Percentiles rank a stretch among this genome's conserved stretches.
phyloP scores from a whole-genome alignment of 2,329 filamentous ascomycete genomes.

The Xylaria digitata region DNA sequence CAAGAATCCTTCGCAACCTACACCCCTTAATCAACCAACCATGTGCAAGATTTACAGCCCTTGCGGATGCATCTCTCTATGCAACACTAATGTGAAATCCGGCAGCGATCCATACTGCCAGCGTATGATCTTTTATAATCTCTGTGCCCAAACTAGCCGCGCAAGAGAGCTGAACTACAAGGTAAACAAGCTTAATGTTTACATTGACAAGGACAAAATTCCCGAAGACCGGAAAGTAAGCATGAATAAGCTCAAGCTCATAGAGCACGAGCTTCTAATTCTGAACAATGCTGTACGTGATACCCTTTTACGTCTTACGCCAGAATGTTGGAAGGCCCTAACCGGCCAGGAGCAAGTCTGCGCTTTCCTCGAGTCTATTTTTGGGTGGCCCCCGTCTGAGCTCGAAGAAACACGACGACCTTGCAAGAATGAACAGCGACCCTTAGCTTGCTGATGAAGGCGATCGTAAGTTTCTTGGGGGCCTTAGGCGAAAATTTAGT shows the following conservation, averaged over 20 bases:
- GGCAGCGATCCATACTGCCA: too few relatives aligned
- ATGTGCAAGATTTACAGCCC: too few relatives aligned
- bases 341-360: not conserved
- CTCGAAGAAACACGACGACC: not conserved
- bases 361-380: not conserved
- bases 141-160: not conserved
- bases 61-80: too few relatives aligned
- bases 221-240: not conserved
- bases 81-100: too few relatives aligned
- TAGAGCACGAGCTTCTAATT: not conserved
- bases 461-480: not conserved
- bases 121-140: too few relatives aligned
- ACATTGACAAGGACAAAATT: not conserved
- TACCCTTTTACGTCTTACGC: not conserved
- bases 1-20: too few relatives aligned
- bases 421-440: too few relatives aligned
- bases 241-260: not conserved
- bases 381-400: constrained; percentile 2
- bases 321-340: not conserved
- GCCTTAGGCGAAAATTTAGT: too few relatives aligned
- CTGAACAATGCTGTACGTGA: not conserved
- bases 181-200: not conserved
- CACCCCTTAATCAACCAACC: too few relatives aligned
- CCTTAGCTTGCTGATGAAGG: not conserved
- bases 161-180: not conserved